A percentile compares a stretch with the other conserved stretches of the same genome.
phyloP scores from a whole-genome alignment of 257 asterid species.

The Lantana camara region DNA sequence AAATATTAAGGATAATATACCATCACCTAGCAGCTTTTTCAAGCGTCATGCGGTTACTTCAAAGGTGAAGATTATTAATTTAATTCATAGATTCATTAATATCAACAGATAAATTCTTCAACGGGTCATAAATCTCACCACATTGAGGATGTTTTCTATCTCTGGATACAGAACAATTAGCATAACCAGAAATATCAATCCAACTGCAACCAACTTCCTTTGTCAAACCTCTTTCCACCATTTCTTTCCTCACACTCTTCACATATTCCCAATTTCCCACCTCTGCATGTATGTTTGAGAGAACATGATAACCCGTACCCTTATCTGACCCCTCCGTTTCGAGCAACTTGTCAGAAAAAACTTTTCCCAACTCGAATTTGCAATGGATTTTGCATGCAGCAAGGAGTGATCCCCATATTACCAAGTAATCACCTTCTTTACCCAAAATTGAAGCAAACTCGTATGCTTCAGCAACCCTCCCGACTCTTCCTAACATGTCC shows the following conservation, averaged over 20 bases:
- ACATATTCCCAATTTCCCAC: constrained; percentile 83
- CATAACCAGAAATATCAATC: constrained; percentile 63
- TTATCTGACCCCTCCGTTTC: constrained; percentile 49
- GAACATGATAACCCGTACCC: constrained; percentile 65
- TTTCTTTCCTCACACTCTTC: constrained; percentile 58
- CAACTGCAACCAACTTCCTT: constrained; percentile 95
- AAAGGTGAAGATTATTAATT: constrained; percentile 48
- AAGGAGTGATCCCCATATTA: constrained; percentile 86
- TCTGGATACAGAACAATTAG: constrained; percentile 56
- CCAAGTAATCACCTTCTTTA: constrained; percentile 48
- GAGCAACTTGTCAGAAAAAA: constrained; percentile 68
- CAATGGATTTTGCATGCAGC: constrained; percentile 74
- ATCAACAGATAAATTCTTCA: constrained; percentile 55
- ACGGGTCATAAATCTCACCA: constrained; percentile 44
- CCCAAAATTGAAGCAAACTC: constrained; percentile 60
- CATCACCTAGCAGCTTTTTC: constrained; percentile 81
- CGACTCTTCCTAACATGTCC: constrained; percentile 92
- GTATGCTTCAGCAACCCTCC: constrained; percentile 81
- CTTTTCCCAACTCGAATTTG: constrained; percentile 73
- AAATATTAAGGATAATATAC: constrained; percentile 42
- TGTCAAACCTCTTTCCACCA: constrained; percentile 57
- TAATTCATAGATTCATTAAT: constrained; percentile 45
- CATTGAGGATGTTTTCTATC: constrained; percentile 55
- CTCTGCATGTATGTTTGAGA: constrained; percentile 86
- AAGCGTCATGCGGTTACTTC: constrained; percentile 75